phyloP scores from a whole-genome alignment of 805 yeast genomes.

The Zygosaccharomyces rouxii region DNA sequence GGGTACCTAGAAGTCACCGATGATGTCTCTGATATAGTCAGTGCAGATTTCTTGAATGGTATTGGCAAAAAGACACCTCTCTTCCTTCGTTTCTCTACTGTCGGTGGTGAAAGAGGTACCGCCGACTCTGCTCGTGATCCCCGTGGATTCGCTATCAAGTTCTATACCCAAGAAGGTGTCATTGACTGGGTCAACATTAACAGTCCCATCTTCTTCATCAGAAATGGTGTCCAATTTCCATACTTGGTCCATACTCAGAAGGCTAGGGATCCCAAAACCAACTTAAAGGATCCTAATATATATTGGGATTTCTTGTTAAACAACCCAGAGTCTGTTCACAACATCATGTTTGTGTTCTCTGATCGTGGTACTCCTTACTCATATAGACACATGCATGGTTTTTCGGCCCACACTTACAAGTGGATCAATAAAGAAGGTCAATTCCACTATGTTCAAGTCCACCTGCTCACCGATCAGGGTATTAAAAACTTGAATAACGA shows the following conservation, averaged over 20 bases:
- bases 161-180: slow-evolving; percentile 54
- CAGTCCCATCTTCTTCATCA: slow-evolving; percentile 54
- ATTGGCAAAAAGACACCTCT: slow-evolving; percentile 36
- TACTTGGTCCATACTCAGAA: slow-evolving; percentile 56
- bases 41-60: slow-evolving; percentile 33
- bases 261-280: slow-evolving; percentile 57
- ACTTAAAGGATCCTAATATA: slow-evolving; percentile 70
- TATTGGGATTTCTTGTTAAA: slow-evolving; percentile 72
- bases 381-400: slow-evolving; percentile 76
- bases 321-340: slow-evolving; percentile 73
- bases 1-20: slow-evolving; percentile 52
- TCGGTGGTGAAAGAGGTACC: slow-evolving; percentile 55
- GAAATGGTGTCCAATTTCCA: slow-evolving; percentile 54
- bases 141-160: slow-evolving; percentile 53
- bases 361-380: slow-evolving; percentile 81
- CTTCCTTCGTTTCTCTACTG: slow-evolving; percentile 49
- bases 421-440: slow-evolving; percentile 73
- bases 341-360: slow-evolving; percentile 65
- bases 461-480: slow-evolving; percentile 64
- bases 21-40: slow-evolving; percentile 43
- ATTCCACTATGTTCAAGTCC: slow-evolving; percentile 76
- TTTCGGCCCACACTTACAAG: slow-evolving; percentile 80
- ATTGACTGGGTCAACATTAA: slow-evolving; percentile 61
- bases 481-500: slow-evolving; percentile 39
- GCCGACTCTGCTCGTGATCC: slow-evolving; percentile 58